Evolutionary conservation across 148 eudicot species (phyloP), one percentile per base, ranked within the genome.

Genomic region (Diospyros kaki): DNA sequence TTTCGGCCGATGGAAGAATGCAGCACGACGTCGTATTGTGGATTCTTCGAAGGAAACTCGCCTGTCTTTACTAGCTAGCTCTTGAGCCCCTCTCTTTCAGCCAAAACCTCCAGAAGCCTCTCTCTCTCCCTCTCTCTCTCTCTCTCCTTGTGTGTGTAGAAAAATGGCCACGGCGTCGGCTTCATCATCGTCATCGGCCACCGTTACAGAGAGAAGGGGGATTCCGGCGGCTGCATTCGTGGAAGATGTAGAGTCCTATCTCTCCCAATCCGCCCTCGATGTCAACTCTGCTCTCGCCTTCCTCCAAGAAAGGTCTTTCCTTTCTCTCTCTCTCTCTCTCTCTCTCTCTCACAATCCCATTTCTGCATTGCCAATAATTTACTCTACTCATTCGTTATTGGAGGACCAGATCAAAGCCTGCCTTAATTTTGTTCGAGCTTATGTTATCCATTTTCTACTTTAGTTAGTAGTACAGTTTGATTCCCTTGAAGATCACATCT

Each of bases 201-300:
- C 39, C 55, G 82, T 76, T 76, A 43, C 78, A 66, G 91, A 89
- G 78, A 83, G 97, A 60, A 84, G 96, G 66, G 98, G 93, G 6
- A 89, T 93, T 12, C 96, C 96, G 44, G 89, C 93, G 61, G 98
- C 93, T 40, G 63, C 86, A 39, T 93, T 89, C 52, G 96, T 93
- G 2, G 89, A 86, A 74, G 96, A 93, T 74, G 96, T 93, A 5
- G 90, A 90, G 71, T 81, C 83, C 40, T 93, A 86, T 66, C 90
- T 93, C 28, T 48, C 80, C 72, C 89, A 89, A 76, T 81, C 82
- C n/a, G 78, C 83, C 69, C 93, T 93, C 68, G 97, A 93, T 69
- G 93, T 86, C 62, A 93, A 76, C 83, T 87, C 97, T 3, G 80
- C 93, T 76, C 93, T 93, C 73, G 80, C 90, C 65, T 90, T 90